Conservation (phyloP, 371 early-diverging fungal species). For the Funneliformis caledonium region DNA sequence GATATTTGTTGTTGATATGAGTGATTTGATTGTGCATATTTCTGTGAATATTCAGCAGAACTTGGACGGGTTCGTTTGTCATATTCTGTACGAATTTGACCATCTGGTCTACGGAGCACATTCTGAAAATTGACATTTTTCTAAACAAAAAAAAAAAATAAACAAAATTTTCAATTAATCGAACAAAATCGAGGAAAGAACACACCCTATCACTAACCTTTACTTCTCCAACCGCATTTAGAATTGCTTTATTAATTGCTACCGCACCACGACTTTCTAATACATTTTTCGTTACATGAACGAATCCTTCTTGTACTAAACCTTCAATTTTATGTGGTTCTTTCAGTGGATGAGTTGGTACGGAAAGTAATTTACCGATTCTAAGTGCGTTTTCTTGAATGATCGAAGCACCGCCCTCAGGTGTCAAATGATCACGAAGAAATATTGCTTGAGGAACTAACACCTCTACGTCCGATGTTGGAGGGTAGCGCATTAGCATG, state of each 20-base stretch:
- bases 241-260: constrained; percentile 62
- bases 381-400: constrained; percentile 62
- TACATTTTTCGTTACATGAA: constrained; percentile 66
- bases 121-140: constrained; percentile 10
- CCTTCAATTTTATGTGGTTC: constrained; percentile 15
- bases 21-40: constrained; percentile 40
- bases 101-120: background rate
- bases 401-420: constrained; percentile 59
- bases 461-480: constrained; percentile 57
- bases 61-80: constrained; percentile 46
- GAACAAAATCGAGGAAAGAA: background rate
- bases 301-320: constrained; percentile 49
- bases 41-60: constrained; percentile 39
- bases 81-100: constrained; percentile 36
- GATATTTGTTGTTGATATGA: constrained; percentile 14
- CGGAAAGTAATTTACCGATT: constrained; percentile 46
- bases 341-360: background rate
- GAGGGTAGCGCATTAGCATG: constrained; percentile 77
- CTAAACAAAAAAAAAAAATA: background rate
- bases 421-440: constrained; percentile 57
- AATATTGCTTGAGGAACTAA: constrained; percentile 71
- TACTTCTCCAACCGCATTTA: constrained; percentile 60
- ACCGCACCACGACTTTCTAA: constrained; percentile 55
- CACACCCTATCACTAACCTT: constrained; percentile 47
- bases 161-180: background rate